A percentile compares a stretch with the other conserved stretches of the same genome.
Conservation (phyloP, 2,329 filamentous ascomycete genomes). For the Lachnellula cervina region DNA sequence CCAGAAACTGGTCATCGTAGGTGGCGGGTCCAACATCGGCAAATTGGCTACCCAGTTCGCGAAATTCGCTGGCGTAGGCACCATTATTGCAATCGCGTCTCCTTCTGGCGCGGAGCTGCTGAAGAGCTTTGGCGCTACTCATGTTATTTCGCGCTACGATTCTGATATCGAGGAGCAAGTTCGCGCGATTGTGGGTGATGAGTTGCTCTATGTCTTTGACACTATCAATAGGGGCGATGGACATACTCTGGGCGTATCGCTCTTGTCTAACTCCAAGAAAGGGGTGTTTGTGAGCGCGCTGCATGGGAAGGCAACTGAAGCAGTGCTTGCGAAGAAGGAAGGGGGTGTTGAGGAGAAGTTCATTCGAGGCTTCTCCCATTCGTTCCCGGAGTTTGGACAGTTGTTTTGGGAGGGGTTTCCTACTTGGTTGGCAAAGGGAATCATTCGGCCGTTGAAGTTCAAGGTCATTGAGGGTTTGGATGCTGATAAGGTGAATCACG, state of each 20-base stretch:
- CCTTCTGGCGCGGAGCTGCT: neutral
- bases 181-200: neutral
- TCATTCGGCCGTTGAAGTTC: neutral
- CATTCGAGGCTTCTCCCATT: neutral
- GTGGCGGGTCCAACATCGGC: neutral
- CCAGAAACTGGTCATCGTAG: neutral
- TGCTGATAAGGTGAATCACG: neutral
- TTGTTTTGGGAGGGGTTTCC: neutral
- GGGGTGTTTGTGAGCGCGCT: neutral
- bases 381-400: neutral
- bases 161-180: neutral
- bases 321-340: neutral
- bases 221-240: neutral
- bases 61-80: neutral
- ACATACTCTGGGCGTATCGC: neutral
- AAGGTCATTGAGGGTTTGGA: neutral
- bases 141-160: neutral
- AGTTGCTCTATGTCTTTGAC: neutral
- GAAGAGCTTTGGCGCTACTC: neutral
- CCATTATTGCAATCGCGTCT: neutral
- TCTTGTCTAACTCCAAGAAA: neutral
- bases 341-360: neutral
- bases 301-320: neutral
- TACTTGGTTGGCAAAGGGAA: neutral
- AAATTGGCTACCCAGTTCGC: neutral